Base-by-base conservation (phyloP, 495 filamentous ascomycete species). In the Letharia columbiana region DNA sequence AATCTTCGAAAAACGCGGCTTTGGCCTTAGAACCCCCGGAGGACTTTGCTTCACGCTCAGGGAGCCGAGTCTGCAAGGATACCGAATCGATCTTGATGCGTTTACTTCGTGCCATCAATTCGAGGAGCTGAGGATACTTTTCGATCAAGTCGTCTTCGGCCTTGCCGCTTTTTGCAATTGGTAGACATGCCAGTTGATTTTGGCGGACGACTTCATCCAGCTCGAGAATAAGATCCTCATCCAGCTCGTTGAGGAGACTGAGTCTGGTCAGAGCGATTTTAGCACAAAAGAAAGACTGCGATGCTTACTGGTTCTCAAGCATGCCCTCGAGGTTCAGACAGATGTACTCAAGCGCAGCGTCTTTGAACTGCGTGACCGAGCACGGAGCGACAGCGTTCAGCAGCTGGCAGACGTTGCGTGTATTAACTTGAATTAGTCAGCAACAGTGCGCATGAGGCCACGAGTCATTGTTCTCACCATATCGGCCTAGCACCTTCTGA, bases 271-370 rank as follows among this genome's bases (percentile, higher is more conserved):
- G 70, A 15, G 47, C 1, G 7, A 67, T 28, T 31, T 66, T 65
- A 12, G 33, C 58, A 45, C 64, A 63, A 68, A 39, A 40, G 37
- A 57, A 58, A 10, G 20, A 60, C 44, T 49, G 28, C 60, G 44
- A 65, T 28, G 37, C 77, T 71, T 80, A 87, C 81, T 89, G 88
- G 68, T 96, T 95, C 71, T 95, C 88, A 49, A 98, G 84, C 81
- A 97, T 87, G 5, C 85, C 85, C 72, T 97, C 93, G 47, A 97
- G 79, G 71, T 95, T 92, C 45, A 96, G 76, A 69, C 91, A 97
- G 40, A 96, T 84, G 74, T 97, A 98, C 75, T 96, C 90, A 66
- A 98, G 74, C 4, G 88, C 89, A 45, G 87, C 89, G 71, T 96
- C 83, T 74, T 96, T 96, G 74, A 98, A 96, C 64, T 89, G 87